Evolutionary conservation across 345 rosid species (phyloP), one percentile per base, ranked within the genome.

Genomic region (Gynandropsis gynandra): DNA sequence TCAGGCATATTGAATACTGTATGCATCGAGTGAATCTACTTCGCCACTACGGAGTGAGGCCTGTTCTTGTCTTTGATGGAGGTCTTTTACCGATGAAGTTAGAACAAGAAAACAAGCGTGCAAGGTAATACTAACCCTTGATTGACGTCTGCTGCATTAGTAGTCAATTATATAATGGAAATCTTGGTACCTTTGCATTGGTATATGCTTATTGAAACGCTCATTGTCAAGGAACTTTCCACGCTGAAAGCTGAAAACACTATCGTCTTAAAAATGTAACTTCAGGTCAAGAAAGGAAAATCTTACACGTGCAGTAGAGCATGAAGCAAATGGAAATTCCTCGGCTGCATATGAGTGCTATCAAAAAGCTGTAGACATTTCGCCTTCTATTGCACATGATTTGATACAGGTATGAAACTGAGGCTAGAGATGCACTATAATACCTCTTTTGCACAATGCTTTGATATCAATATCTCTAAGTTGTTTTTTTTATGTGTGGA

Each of bases 51-150:
- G 87, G 94, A 41, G 78, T 87, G 44, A 87, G 74, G 70, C 98
- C 97, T 12, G 40, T 87, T 69, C 84, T 92, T 37, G 86, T 87
- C 49, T 92, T 92, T 7, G 98, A 92, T 69, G 97, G 97, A 55
- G 98, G 95, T 67, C 64, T 77, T 44, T 72, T 92, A 48, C 97
- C 95, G 0, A 85, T 92, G 97, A 87, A 92, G 79, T 76, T 74
- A 41, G 98, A 92, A 46, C 97, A 92, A 70, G 98, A 92, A 81
- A 92, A 85, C 65, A 87, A 87, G 62, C 93, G 98, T 35, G 88
- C 88, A 31, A 87, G 88, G 96, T 92, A 76, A 24, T 24, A 5
- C 29, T 24, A 5, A 24, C 4, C 29, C 29, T 24, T 24, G 29
- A 5, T 24, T 24, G 29, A 24, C 29, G 5, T 24, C 29, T 24